Evolutionary conservation across 371 early-diverging fungal species (phyloP), one percentile per base, ranked within the genome.

Genomic region (Dichotomocladium elegans): DNA sequence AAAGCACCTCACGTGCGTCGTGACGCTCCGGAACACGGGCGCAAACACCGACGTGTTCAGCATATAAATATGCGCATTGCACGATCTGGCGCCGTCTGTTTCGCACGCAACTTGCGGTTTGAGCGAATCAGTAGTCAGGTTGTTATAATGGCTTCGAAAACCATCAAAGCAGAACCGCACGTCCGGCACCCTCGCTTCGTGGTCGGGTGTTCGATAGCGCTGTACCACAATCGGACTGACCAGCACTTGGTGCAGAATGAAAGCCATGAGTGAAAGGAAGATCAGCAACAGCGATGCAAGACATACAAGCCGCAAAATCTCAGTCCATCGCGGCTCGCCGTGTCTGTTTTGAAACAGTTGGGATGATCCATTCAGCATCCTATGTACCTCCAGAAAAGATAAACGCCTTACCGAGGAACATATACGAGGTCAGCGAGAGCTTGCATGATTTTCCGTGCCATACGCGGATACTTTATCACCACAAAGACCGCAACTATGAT

Each of bases 111-210:
- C 62, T 25, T 67, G 70, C 26, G 71, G 66, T 22, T 70, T 42
- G 29, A 66, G 47, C 8, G 41, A 2, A 33, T 54, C 51, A 33
- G 1, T 19, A 14, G 50, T n/a, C 37, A n/a, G 21, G 37, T n/a
- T 37, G 37, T 21, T 15, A 6, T 2, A 11, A 0, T 42, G n/a
- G 66, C 51, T 47, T 3, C 66, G 60, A 45, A 56, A 76, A 7
- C 77, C 77, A 43, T 76, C 77, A 48, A 70, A 76, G 42, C 77
- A 73, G 48, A 76, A 76, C n/a, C 77, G 70, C 24, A 76, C 57
- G 57, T 76, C 75, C 63, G 34, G 28, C 10, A 24, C 9, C 4
- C n/a, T 15, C 17, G 9, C 9, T 12, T n/a, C 5, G 8, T 17
- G 15, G 0, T 37, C n/a, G 21, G 37, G 15, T 9, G 15, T 37